Percentiles rank a stretch among this genome's conserved stretches.
These are phyloP conservation scores for Mimosa pudica DNA, from an alignment of 306 rosid genomes.

Conservation along the genomic window DNA sequence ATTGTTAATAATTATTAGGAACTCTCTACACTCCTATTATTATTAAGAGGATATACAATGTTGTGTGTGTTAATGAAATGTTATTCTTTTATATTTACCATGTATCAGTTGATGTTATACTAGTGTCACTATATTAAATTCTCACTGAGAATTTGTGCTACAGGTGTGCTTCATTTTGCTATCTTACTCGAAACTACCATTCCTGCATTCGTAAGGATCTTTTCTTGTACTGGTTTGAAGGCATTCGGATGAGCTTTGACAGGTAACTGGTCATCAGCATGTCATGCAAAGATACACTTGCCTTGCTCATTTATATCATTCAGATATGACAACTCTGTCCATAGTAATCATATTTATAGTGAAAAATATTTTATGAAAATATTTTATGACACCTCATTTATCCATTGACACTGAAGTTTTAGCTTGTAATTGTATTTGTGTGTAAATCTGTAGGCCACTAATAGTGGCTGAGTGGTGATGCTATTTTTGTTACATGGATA, in stretches of 20 bases:
- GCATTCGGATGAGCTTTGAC: conserved; percentile 67
- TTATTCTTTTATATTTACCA: background rate
- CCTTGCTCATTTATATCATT: conserved; percentile 14
- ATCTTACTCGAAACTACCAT: conserved; percentile 63
- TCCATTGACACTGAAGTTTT: too few relatives aligned
- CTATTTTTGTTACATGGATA: background rate
- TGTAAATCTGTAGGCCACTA: too few relatives aligned
- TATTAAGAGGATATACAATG: background rate
- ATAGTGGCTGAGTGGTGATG: background rate
- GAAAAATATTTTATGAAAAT: conserved; percentile 15
- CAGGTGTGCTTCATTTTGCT: conserved; percentile 86
- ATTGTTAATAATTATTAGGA: background rate
- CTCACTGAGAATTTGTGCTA: conserved; percentile 35
- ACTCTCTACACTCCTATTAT: background rate
- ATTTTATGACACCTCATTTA: too few relatives aligned
- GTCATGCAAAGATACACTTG: conserved; percentile 23
- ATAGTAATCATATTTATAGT: conserved; percentile 6
- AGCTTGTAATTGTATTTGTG: too few relatives aligned
- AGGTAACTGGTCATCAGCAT: conserved; percentile 51
- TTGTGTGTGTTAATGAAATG: background rate
- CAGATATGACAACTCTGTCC: background rate
- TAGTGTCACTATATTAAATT: conserved; percentile 24
- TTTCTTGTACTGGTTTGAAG: conserved; percentile 82
- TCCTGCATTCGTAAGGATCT: conserved; percentile 62
- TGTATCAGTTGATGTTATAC: conserved; percentile 2